Base-by-base conservation (phyloP, 305 asterid genomes). In the Nicotiana rustica region DNA sequence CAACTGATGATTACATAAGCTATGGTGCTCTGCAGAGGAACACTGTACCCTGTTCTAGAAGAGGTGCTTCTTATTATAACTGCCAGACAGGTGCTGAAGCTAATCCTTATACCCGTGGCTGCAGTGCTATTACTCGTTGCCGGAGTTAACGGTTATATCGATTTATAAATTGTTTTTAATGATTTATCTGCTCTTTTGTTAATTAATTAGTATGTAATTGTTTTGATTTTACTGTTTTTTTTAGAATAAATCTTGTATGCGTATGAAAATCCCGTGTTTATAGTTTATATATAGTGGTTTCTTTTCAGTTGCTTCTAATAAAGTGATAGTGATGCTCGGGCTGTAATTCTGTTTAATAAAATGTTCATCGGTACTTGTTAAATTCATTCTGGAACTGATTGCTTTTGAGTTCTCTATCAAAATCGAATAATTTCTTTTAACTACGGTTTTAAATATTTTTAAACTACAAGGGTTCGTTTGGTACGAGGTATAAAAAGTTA, bases 31-130 rank as follows among this genome's bases (percentile, higher is more conserved):
- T 93, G 49, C 90, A 86, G 87, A 89, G 92, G 82, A 83, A 88
- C 84, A 88, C 21, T 35, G 90, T 89, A 6, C 96, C 94, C 2
- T 93, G 97, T 88, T 87, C 92, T 1, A 85, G 93, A 36, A 83
- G 95, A 44, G 96, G 97, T 79, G 91, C 91, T 52, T 93, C 97
- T 29, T 93, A 93, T 88, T 91, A 92, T 90, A 93, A 93, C 87
- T 92, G 97, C 87, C 89, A 82, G 8, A 89, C 93, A 5, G 93
- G 95, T 76, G 96, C 92, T 36, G 85, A 87, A 47, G 95, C 91
- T 65, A 93, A 93, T 80, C 96, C 97, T 13, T 93, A 92, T 82
- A 21, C 86, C 6, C 93, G 96, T 9, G 87, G 85, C 0, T 93
- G 97, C 92, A 38, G 90, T 88, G 84, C 93, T 78, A 90, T 91